Conservation (phyloP, 2,329 filamentous ascomycete species). For the Monilinia vaccinii-corymbosi region DNA sequence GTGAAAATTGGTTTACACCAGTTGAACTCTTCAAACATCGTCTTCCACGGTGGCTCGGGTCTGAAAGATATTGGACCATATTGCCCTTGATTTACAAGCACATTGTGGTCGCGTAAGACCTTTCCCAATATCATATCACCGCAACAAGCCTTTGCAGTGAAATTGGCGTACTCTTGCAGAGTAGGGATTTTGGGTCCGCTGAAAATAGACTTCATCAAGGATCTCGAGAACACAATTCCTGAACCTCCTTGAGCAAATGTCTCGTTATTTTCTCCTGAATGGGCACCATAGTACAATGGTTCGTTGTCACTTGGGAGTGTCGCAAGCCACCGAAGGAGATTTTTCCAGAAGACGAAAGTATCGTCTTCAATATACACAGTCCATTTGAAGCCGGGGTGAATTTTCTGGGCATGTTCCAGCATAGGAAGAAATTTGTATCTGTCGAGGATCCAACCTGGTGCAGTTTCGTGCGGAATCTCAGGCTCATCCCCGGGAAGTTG, state of each 20-base stretch:
- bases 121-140: slow-evolving; percentile 14
- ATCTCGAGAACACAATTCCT: slow-evolving; percentile 10
- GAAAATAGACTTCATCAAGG: slow-evolving; percentile 11
- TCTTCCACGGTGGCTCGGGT: slow-evolving; percentile 14
- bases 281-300: slow-evolving; percentile 8
- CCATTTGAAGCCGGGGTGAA: slow-evolving; percentile 10
- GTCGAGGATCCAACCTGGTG: slow-evolving; percentile 11
- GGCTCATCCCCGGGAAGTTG: slow-evolving; percentile 11
- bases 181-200: background rate
- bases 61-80: slow-evolving; percentile 8
- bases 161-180: slow-evolving; percentile 10
- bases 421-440: slow-evolving; percentile 15
- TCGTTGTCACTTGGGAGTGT: slow-evolving; percentile 5
- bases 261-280: slow-evolving; percentile 1
- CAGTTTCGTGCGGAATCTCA: background rate
- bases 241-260: slow-evolving; percentile 13
- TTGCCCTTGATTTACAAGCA: slow-evolving; percentile 6
- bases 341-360: slow-evolving; percentile 10
- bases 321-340: background rate
- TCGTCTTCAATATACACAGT: slow-evolving; percentile 15
- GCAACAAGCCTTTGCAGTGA: slow-evolving; percentile 7
- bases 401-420: slow-evolving; percentile 5
- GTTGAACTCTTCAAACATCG: slow-evolving; percentile 5
- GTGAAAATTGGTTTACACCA: slow-evolving; percentile 13
- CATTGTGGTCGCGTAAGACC: slow-evolving; percentile 8